A percentile compares a stretch with the other conserved stretches of the same genome.
These are phyloP conservation scores for Daedalea quercina DNA, from an alignment of 768 basidiomycete species.

Conservation along the genomic window DNA sequence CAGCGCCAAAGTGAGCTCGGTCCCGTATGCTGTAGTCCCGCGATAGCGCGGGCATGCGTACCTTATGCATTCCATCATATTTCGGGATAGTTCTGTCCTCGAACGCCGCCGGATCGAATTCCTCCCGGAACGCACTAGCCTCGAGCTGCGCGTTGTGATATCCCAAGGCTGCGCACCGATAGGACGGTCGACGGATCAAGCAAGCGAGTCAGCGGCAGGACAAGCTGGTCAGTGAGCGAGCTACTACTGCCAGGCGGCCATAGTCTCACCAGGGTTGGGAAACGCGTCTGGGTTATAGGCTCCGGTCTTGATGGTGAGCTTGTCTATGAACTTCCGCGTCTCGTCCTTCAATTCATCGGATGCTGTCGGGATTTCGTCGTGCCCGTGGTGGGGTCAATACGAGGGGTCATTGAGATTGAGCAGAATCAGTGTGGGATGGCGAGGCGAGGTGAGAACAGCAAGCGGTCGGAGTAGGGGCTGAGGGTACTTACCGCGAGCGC, in stretches of 20 bases:
- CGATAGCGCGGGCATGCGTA: conserved; percentile 22
- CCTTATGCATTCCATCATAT: conserved; percentile 73
- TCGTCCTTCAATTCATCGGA: conserved; percentile 58
- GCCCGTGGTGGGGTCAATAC: neutral
- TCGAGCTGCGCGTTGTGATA: conserved; percentile 88
- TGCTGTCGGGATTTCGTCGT: conserved; percentile 35
- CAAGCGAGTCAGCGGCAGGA: neutral
- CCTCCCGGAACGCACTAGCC: conserved; percentile 88
- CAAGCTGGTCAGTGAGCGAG: conserved; percentile 1
- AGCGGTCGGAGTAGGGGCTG: neutral
- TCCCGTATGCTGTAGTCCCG: neutral
- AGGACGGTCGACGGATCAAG: neutral
- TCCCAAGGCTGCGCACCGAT: conserved; percentile 52
- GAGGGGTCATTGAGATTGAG: neutral
- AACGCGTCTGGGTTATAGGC: conserved; percentile 84
- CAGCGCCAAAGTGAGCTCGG: neutral
- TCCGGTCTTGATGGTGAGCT: conserved; percentile 71
- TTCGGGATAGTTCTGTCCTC: conserved; percentile 82
- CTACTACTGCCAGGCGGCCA: neutral
- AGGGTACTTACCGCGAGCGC: conserved; percentile 45
- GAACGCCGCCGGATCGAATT: conserved; percentile 71
- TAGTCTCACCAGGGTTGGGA: conserved; percentile 77
- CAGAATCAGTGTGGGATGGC: neutral
- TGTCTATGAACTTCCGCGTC: conserved; percentile 70
- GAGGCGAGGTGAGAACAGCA: neutral